A percentile compares a stretch with the other conserved stretches of the same genome.
phyloP scores from a whole-genome alignment of 1,139 yeast species.

The Lodderomyces beijingensis region DNA sequence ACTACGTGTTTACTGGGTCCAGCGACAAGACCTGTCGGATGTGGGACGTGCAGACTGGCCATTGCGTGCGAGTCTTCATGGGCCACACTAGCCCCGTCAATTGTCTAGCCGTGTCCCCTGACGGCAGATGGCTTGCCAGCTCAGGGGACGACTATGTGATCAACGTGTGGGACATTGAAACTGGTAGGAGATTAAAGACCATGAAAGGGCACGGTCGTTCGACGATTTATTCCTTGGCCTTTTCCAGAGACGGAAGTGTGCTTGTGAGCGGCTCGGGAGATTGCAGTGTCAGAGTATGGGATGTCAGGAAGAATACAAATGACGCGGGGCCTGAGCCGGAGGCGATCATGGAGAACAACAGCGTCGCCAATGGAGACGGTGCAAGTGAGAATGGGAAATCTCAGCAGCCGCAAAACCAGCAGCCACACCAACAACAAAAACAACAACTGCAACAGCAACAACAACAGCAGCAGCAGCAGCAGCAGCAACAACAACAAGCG shows the following conservation, averaged over 20 bases:
- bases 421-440: constrained; percentile 5
- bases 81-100: constrained; percentile 91
- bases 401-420: constrained; percentile 8
- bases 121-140: constrained; percentile 94
- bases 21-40: constrained; percentile 92
- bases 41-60: constrained; percentile 96
- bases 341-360: constrained; percentile 39
- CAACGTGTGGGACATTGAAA: constrained; percentile 91
- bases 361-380: constrained; percentile 18
- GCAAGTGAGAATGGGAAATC: constrained; percentile 6
- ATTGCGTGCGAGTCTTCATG: constrained; percentile 86
- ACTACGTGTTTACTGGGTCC: constrained; percentile 91
- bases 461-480: constrained; percentile 10
- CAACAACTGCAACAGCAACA: constrained; percentile 9
- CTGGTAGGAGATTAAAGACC: constrained; percentile 79
- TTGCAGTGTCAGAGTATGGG: constrained; percentile 94
- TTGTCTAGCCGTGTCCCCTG: constrained; percentile 86
- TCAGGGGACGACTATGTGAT: constrained; percentile 93
- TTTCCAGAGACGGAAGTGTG: constrained; percentile 83
- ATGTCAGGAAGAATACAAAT: constrained; percentile 76
- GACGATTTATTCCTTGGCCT: constrained; percentile 79
- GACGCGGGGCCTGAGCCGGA: constrained; percentile 85
- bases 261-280: constrained; percentile 93
- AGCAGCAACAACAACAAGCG: constrained; percentile 18
- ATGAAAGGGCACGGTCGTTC: constrained; percentile 90